A percentile compares a stretch with the other conserved stretches of the same genome.
Evolutionary conservation across 2,329 filamentous ascomycete species (phyloP).

Genomic region (Rosellinia necatrix): DNA sequence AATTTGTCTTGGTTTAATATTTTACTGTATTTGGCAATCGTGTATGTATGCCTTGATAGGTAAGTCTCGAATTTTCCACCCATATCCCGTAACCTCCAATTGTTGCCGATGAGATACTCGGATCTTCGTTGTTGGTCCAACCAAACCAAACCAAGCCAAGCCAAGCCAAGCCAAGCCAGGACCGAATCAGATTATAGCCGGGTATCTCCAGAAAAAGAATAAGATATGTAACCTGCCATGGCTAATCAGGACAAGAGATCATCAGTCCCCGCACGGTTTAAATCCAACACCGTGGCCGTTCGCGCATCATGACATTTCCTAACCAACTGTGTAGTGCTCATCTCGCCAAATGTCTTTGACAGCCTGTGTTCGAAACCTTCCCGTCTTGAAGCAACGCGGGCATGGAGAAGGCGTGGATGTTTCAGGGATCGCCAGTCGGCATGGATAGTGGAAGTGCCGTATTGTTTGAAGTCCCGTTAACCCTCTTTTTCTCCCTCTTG

Average conservation of each 20-base stretch:
- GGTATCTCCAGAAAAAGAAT: constrained; percentile 25
- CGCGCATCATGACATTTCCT: background rate
- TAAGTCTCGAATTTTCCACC: constrained; percentile 1
- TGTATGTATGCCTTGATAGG: constrained; percentile 8
- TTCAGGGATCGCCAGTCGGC: constrained; percentile 17
- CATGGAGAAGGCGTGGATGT: background rate
- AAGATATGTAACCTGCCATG: constrained; percentile 2
- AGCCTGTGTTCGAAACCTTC: background rate
- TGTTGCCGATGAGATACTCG: constrained; percentile 22
- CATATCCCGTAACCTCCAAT: constrained; percentile 11
- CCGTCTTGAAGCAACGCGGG: background rate
- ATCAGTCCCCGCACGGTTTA: background rate
- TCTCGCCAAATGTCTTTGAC: constrained; percentile 1
- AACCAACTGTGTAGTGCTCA: constrained; percentile 1
- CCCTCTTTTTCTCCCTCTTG: constrained; percentile 79
- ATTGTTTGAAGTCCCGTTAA: constrained; percentile 26
- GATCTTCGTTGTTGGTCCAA: constrained; percentile 2
- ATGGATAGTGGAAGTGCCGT: constrained; percentile 1
- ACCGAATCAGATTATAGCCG: constrained; percentile 16
- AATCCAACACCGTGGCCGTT: constrained; percentile 6
- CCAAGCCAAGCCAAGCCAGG: constrained; percentile 3
- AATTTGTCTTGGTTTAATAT: too few relatives aligned
- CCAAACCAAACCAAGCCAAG: too few relatives aligned
- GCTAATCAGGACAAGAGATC: constrained; percentile 1
- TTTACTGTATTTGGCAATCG: constrained; percentile 6